Percentiles rank a stretch among this genome's conserved stretches.
phyloP scores from a whole-genome alignment of 2,329 filamentous ascomycete genomes.

The Colletotrichum orbiculare region DNA sequence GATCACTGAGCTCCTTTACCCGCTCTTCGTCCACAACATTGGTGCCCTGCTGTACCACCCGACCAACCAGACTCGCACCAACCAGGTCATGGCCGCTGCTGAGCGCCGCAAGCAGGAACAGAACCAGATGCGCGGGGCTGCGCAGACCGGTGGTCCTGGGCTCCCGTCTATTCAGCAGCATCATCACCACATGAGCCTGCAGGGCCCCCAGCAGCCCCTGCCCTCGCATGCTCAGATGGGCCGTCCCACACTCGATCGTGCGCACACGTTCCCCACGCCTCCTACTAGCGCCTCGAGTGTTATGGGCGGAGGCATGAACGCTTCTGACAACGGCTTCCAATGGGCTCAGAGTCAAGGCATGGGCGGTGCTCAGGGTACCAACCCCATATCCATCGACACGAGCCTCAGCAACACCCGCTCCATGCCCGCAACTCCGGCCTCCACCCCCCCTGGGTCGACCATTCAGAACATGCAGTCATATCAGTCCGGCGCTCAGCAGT shows the following conservation, averaged over 20 bases:
- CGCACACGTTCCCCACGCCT: constrained; percentile 93
- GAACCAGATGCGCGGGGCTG: constrained; percentile 70
- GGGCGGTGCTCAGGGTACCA: constrained; percentile 69
- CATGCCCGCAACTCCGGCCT: constrained; percentile 90
- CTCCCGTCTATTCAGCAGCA: constrained; percentile 77
- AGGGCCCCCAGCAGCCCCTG: constrained; percentile 64
- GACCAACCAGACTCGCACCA: constrained; percentile 84
- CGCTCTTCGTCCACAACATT: constrained; percentile 97
- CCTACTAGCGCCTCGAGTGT: constrained; percentile 93
- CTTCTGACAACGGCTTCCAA: constrained; percentile 78
- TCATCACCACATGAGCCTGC: constrained; percentile 70
- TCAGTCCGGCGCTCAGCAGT: constrained; percentile 73
- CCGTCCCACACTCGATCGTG: constrained; percentile 82
- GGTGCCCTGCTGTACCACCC: constrained; percentile 93
- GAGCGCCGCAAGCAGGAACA: constrained; percentile 81
- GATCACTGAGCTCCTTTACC: constrained; percentile 94
- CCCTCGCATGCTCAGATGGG: constrained; percentile 77
- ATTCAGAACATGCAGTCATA: constrained; percentile 86
- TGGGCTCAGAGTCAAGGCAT: constrained; percentile 75
- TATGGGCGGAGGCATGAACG: constrained; percentile 76
- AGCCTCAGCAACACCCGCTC: constrained; percentile 82
- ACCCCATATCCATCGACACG: constrained; percentile 85
- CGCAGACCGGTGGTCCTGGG: constrained; percentile 60
- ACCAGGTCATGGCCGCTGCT: constrained; percentile 87
- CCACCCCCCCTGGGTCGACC: constrained; percentile 83